Evolutionary conservation across 768 basidiomycete species (phyloP).

Genomic region (Pulveroboletus sp.): DNA sequence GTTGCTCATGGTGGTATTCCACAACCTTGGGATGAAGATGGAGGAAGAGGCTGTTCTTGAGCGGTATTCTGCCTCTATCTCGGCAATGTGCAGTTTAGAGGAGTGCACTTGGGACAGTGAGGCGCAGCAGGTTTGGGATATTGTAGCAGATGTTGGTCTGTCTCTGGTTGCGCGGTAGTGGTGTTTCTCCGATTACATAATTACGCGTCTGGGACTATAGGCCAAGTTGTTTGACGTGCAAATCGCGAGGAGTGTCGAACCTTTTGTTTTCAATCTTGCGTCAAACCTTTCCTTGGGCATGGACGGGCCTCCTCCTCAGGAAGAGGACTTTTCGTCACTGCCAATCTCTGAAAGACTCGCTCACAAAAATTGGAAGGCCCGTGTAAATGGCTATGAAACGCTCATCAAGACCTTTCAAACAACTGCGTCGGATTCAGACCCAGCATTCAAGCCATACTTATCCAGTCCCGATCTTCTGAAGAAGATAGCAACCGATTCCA

Average conservation of each 20-base stretch:
- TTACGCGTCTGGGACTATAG: conserved; percentile 4
- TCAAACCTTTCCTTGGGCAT: conserved; percentile 37
- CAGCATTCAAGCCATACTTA: conserved; percentile 86
- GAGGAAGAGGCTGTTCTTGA: conserved; percentile 53
- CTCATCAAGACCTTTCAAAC: conserved; percentile 83
- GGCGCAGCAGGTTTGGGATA: conserved; percentile 49
- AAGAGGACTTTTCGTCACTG: conserved; percentile 87
- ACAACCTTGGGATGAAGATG: conserved; percentile 54
- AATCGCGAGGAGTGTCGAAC: conserved; percentile 6
- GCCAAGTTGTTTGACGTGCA: background rate
- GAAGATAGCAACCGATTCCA: conserved; percentile 85
- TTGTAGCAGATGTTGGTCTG: conserved; percentile 56
- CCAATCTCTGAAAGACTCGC: conserved; percentile 74
- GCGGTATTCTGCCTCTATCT: conserved; percentile 45
- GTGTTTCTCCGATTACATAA: conserved; percentile 19
- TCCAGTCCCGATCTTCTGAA: conserved; percentile 74
- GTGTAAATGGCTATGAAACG: conserved; percentile 86
- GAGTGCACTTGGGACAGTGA: conserved; percentile 46
- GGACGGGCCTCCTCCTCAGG: conserved; percentile 89
- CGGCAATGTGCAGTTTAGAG: conserved; percentile 39
- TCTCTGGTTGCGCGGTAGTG: conserved; percentile 40
- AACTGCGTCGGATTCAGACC: conserved; percentile 90
- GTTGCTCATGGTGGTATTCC: conserved; percentile 62
- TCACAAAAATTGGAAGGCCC: conserved; percentile 99
- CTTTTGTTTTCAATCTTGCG: conserved; percentile 8